Percentiles rank a stretch among this genome's conserved stretches.
These are phyloP conservation scores for Arthrobotrys megalospora DNA, from an alignment of 2,329 filamentous ascomycete species.

Conservation along the genomic window DNA sequence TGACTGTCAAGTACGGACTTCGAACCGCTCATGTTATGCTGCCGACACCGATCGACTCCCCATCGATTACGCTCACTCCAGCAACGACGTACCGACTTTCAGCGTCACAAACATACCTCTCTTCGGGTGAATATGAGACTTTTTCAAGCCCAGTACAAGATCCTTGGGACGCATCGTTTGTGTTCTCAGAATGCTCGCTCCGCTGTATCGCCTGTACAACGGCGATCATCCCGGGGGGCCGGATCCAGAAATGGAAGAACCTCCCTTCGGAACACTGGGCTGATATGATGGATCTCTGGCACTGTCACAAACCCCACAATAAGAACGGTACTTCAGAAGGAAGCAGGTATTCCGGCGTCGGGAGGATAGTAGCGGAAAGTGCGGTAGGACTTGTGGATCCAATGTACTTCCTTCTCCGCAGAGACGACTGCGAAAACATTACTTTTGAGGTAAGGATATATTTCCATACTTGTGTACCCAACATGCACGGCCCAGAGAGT, in stretches of 20 bases:
- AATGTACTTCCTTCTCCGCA: conserved; percentile 79
- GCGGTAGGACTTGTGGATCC: conserved; percentile 85
- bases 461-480: conserved; percentile 58
- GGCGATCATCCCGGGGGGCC: conserved; percentile 67
- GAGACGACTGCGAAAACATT: conserved; percentile 74
- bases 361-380: conserved; percentile 76
- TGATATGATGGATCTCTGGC: conserved; percentile 99
- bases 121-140: conserved; percentile 33
- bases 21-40: conserved; percentile 70
- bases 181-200: conserved; percentile 66
- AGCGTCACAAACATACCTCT: conserved; percentile 62
- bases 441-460: conserved; percentile 68
- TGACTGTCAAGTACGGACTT: conserved; percentile 69
- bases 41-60: conserved; percentile 70
- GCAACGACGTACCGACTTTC: conserved; percentile 65
- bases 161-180: conserved; percentile 74
- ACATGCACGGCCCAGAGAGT: conserved; percentile 13
- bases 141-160: conserved; percentile 63
- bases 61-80: conserved; percentile 69
- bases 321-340: conserved; percentile 68
- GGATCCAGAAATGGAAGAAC: conserved; percentile 82
- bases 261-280: conserved; percentile 97
- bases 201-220: conserved; percentile 69
- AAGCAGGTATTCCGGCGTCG: conserved; percentile 62
- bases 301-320: conserved; percentile 91